phyloP scores from a whole-genome alignment of 1,284 basidiomycete species.

The Heterobasidion parviporum region DNA sequence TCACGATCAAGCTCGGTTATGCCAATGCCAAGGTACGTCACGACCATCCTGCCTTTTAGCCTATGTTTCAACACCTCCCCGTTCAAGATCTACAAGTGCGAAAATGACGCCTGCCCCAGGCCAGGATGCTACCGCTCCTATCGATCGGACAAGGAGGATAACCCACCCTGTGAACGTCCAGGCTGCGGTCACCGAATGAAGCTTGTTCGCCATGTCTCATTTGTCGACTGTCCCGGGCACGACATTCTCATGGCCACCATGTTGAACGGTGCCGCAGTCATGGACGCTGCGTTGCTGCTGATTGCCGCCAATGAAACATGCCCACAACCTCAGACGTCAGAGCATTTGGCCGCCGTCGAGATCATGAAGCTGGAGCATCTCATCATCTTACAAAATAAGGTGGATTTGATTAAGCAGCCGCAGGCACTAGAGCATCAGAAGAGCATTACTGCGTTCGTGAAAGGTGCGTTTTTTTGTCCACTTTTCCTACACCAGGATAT shows the following conservation, averaged over 20 bases:
- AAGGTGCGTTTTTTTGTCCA: conserved; percentile 42
- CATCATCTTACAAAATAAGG: conserved; percentile 97
- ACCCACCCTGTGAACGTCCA: conserved; percentile 88
- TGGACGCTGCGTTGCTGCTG: conserved; percentile 95
- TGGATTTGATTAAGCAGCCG: conserved; percentile 89
- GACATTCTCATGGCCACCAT: conserved; percentile 99
- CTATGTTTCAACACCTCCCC: conserved; percentile 1
- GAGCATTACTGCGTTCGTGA: conserved; percentile 88
- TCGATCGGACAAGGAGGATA: conserved; percentile 89
- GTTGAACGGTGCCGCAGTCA: conserved; percentile 99
- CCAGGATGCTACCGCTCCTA: conserved; percentile 95
- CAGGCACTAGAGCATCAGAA: conserved; percentile 91
- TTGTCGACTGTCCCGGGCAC: conserved; percentile 94
- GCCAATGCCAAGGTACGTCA: conserved; percentile 94
- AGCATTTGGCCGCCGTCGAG: conserved; percentile 97
- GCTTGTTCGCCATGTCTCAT: conserved; percentile 90
- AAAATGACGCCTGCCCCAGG: conserved; percentile 86
- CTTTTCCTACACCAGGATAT: neutral
- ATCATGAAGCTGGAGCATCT: conserved; percentile 99
- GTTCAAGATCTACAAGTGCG: conserved; percentile 94
- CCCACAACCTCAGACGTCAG: conserved; percentile 97
- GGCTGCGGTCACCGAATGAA: conserved; percentile 90
- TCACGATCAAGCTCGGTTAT: conserved; percentile 98
- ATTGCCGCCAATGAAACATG: conserved; percentile 98
- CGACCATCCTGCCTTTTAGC: neutral